Conservation (phyloP, 225 moss, liverwort and hornwort genomes). For the Neckera pumila region DNA sequence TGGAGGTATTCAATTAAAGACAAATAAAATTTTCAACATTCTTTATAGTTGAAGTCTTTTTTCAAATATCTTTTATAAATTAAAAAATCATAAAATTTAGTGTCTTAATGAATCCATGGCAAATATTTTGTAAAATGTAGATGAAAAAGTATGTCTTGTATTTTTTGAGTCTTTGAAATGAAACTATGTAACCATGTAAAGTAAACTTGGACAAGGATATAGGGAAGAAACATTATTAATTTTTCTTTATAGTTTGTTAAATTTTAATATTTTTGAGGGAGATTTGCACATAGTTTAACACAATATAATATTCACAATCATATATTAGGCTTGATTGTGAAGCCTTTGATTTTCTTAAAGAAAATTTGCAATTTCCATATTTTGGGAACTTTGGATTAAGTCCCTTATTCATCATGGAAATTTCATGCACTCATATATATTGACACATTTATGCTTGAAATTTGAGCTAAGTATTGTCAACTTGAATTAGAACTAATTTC, state of each 20-base stretch:
- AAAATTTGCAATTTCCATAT: not conserved
- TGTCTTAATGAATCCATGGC: not conserved
- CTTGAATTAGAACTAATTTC: not conserved
- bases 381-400: not conserved
- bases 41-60: not conserved
- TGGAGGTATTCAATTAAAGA: too few relatives aligned
- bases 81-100: not conserved
- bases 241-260: not conserved
- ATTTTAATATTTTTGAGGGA: not conserved
- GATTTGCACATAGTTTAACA: too few relatives aligned
- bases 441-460: not conserved
- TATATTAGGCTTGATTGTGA: not conserved
- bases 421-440: not conserved
- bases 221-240: not conserved
- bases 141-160: not conserved
- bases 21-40: not conserved
- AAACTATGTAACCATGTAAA: not conserved
- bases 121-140: too few relatives aligned
- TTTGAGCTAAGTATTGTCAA: not conserved
- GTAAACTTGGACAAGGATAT: not conserved
- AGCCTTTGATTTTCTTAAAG: not conserved
- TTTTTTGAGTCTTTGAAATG: not conserved
- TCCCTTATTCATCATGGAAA: not conserved
- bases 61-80: not conserved
- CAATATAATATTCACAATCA: not conserved